Base-by-base conservation (phyloP, 768 basidiomycete species). In the Pleurotus giganteus region DNA sequence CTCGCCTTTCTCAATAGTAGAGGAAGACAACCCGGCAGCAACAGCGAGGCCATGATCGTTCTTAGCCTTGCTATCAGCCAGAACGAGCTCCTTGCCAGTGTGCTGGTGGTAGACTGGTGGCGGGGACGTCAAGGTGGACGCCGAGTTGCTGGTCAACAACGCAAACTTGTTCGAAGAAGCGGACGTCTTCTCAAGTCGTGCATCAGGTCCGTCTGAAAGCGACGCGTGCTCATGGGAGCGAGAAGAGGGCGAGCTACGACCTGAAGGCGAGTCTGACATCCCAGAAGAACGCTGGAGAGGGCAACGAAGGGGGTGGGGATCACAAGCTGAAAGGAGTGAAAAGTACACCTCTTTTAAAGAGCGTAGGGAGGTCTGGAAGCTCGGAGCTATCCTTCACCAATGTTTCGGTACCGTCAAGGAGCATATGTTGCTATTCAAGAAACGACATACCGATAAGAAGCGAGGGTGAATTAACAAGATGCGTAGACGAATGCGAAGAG, bases 41-140 rank as follows among this genome's bases (percentile, higher is more conserved):
- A 47, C 27, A 7, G 46, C 46, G 57, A 81, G 71, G 42, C 64
- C 68, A 17, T 75, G 65, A 17, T 76, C 72, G n/a, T n/a, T 5
- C 39, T 41, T 41, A n/a, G 6, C 39, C 39, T 41, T 41, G 9
- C 17, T n/a, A n/a, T 41, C 39, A 6, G 39, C 12, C 8, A 41
- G 12, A 13, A 13, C 17, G 39, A 41, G 6, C 5, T 5, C 12
- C 39, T 41, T 41, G 39, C 8, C 6, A 4, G 39, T 9, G 13
- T 32, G 7, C 31, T 6, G 13, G 7, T 32, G 31, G 13, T 32
- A 32, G 31, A 32, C 31, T 13, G 31, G 31, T 13, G 31, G 31
- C 13, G 31, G 31, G 13, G 31, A 6, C 7, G 31, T 6, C 13
- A 41, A n/a, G 8, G 39, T 41, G 5, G 39, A 13, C 39, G 39